Conservation (phyloP, 2,329 filamentous ascomycete species). For the Calonectria multiphialidica region DNA sequence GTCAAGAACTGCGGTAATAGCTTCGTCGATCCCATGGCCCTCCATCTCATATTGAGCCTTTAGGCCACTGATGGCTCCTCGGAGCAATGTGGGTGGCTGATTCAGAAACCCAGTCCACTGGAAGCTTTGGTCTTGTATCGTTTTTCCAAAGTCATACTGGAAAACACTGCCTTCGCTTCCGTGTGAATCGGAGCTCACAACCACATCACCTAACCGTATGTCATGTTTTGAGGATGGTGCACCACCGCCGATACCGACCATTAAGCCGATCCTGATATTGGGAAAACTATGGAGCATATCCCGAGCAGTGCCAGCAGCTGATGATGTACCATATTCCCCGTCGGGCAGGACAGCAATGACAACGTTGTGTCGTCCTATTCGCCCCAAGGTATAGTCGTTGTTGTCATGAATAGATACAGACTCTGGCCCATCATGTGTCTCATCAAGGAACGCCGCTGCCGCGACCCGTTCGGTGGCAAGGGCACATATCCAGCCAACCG, state of each 20-base stretch:
- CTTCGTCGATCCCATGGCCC: background rate
- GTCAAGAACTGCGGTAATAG: background rate
- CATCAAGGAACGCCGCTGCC: background rate
- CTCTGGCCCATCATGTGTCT: background rate
- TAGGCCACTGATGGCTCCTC: background rate
- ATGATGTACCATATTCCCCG: background rate
- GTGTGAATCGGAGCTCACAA: background rate
- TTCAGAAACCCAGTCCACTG: background rate
- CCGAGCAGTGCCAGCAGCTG: background rate
- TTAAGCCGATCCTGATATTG: background rate
- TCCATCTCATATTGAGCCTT: background rate
- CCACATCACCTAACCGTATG: background rate
- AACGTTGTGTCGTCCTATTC: background rate
- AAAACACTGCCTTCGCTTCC: background rate
- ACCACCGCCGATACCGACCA: background rate
- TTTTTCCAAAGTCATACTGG: background rate
- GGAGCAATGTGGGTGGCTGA: background rate
- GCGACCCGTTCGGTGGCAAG: background rate
- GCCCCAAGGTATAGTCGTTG: background rate
- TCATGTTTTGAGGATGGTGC: background rate
- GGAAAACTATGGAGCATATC: background rate
- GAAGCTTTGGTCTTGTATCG: background rate
- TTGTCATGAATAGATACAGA: background rate
- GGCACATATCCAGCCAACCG: constrained; percentile 23
- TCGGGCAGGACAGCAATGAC: background rate